phyloP scores from a whole-genome alignment of 2,329 filamentous ascomycete genomes.

The Cladosporium cucumerinum region DNA sequence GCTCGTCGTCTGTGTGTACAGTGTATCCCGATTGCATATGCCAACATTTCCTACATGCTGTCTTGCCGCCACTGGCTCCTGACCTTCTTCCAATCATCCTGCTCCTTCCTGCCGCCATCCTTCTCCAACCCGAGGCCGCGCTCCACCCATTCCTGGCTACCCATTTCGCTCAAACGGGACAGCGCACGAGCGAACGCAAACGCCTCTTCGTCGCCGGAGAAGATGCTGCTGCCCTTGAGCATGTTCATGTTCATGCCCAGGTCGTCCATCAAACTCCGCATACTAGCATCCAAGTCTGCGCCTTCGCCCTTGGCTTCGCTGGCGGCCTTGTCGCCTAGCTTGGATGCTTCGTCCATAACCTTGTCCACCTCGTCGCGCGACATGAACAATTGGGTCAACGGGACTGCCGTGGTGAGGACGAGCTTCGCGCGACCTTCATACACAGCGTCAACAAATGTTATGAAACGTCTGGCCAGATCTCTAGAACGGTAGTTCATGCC shows the following conservation, averaged over 20 bases:
- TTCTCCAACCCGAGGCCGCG: slow-evolving; percentile 64
- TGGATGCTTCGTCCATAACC: slow-evolving; percentile 41
- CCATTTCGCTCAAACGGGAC: slow-evolving; percentile 85
- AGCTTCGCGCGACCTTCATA: slow-evolving; percentile 94
- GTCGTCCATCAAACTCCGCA: slow-evolving; percentile 83
- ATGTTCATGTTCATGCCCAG: slow-evolving; percentile 78
- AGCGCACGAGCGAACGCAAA: slow-evolving; percentile 93
- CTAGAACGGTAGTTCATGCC: slow-evolving; percentile 84
- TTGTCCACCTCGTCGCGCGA: slow-evolving; percentile 41
- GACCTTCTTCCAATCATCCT: slow-evolving; percentile 63
- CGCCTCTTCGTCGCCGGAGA: slow-evolving; percentile 90
- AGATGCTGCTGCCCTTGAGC: slow-evolving; percentile 81
- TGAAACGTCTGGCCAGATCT: slow-evolving; percentile 87
- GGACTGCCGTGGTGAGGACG: slow-evolving; percentile 84
- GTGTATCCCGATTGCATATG: slow-evolving; percentile 17
- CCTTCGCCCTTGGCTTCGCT: slow-evolving; percentile 31
- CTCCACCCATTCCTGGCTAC: slow-evolving; percentile 91
- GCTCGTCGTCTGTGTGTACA: background rate
- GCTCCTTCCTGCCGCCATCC: slow-evolving; percentile 62
- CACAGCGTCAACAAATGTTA: slow-evolving; percentile 95
- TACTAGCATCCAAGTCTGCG: slow-evolving; percentile 58
- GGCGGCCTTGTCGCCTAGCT: slow-evolving; percentile 25
- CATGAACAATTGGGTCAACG: slow-evolving; percentile 75
- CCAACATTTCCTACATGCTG: slow-evolving; percentile 49
- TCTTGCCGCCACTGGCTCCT: slow-evolving; percentile 67